These are phyloP conservation scores for Tolypocladium guangdongense DNA, from an alignment of 2,329 filamentous ascomycete species.

Conservation along the genomic window DNA sequence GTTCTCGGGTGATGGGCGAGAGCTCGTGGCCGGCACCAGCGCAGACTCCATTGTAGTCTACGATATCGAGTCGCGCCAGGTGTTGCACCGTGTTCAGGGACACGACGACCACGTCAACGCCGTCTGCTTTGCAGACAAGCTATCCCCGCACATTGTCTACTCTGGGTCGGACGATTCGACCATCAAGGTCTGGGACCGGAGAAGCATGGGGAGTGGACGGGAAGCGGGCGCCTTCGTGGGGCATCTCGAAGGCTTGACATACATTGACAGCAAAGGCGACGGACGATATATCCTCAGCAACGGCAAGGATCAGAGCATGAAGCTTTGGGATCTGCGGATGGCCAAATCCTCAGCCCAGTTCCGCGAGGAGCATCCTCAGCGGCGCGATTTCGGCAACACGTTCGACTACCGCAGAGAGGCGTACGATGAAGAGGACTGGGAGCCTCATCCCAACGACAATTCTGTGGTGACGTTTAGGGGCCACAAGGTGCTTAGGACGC, in stretches of 20 bases:
- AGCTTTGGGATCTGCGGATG: slow-evolving; percentile 89
- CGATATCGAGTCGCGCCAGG: slow-evolving; percentile 72
- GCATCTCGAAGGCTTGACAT: slow-evolving; percentile 56
- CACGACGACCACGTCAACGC: slow-evolving; percentile 90
- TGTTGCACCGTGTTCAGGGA: slow-evolving; percentile 64
- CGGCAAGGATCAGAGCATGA: slow-evolving; percentile 93
- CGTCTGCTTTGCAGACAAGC: slow-evolving; percentile 85
- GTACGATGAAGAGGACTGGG: slow-evolving; percentile 54
- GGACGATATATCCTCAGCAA: slow-evolving; percentile 83
- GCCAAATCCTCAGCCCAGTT: slow-evolving; percentile 66
- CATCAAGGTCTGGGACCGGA: slow-evolving; percentile 90
- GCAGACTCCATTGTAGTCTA: slow-evolving; percentile 75
- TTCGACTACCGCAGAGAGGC: slow-evolving; percentile 67
- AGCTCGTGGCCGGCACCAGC: slow-evolving; percentile 83
- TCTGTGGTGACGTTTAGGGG: slow-evolving; percentile 89
- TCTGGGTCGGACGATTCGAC: slow-evolving; percentile 92
- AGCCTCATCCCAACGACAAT: slow-evolving; percentile 65
- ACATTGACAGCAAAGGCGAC: slow-evolving; percentile 60
- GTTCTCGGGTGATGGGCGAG: slow-evolving; percentile 83
- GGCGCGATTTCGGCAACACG: slow-evolving; percentile 40
- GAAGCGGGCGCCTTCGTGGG: slow-evolving; percentile 56
- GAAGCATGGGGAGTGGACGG: slow-evolving; percentile 79
- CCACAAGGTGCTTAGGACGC: slow-evolving; percentile 76
- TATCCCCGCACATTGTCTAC: slow-evolving; percentile 86
- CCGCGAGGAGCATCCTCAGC: slow-evolving; percentile 41